Evolutionary conservation across 352 stramenopile species (phyloP).

Genomic region (Elongisporangium undulatum): DNA sequence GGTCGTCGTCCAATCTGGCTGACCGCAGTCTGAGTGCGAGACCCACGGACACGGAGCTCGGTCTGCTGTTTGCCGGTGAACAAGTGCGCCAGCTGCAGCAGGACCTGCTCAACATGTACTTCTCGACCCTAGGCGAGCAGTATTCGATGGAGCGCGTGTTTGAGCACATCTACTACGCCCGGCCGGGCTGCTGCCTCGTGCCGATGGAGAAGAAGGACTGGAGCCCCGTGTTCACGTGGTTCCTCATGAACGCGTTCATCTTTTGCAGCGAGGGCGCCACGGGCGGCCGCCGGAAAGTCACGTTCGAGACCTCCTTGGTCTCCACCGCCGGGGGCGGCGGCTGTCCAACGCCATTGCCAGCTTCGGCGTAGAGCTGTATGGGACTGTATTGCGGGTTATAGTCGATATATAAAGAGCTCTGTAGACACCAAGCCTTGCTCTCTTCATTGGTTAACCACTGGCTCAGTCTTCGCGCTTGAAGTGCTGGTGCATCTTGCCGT

Average conservation of each 20-base stretch:
- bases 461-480: conserved; percentile 46
- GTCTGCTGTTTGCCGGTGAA: conserved; percentile 46
- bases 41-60: conserved; percentile 69
- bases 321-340: neutral
- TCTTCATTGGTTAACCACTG: neutral
- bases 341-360: neutral
- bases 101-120: conserved; percentile 68
- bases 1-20: conserved; percentile 71
- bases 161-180: conserved; percentile 9
- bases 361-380: neutral
- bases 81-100: conserved; percentile 47
- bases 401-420: neutral
- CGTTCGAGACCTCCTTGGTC: conserved; percentile 42
- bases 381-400: neutral
- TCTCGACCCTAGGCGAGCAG: conserved; percentile 20
- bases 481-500: conserved; percentile 78
- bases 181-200: conserved; percentile 36
- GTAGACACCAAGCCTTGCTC: neutral
- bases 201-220: conserved; percentile 48
- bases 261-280: conserved; percentile 74
- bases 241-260: conserved; percentile 79
- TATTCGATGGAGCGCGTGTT: conserved; percentile 32
- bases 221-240: conserved; percentile 71
- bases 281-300: conserved; percentile 59
- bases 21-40: conserved; percentile 68